phyloP scores from a whole-genome alignment of 495 filamentous ascomycete species.

The Aspergillus panamensis region DNA sequence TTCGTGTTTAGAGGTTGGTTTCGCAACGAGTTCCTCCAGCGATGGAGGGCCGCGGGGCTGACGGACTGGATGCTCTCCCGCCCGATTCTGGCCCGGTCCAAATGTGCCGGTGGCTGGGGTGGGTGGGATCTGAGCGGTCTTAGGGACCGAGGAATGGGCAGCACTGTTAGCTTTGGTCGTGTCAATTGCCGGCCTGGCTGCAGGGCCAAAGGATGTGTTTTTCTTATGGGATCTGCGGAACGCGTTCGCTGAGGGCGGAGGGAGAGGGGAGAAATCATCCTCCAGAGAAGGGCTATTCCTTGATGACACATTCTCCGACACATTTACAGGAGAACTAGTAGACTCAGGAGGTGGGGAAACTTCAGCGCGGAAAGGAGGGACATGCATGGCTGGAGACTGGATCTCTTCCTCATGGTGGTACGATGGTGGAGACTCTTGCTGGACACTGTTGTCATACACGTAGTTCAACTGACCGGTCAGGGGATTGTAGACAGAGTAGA shows the following conservation, averaged over 20 bases:
- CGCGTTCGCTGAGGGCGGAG: slow-evolving; percentile 75
- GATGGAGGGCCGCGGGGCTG: slow-evolving; percentile 92
- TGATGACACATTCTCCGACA: slow-evolving; percentile 52
- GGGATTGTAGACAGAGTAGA: slow-evolving; percentile 81
- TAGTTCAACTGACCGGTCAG: slow-evolving; percentile 76
- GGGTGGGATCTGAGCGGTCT: slow-evolving; percentile 70
- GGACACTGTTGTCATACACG: slow-evolving; percentile 54
- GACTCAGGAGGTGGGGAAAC: slow-evolving; percentile 72
- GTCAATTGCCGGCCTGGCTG: slow-evolving; percentile 54
- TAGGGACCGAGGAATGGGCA: slow-evolving; percentile 55
- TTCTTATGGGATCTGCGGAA: slow-evolving; percentile 94
- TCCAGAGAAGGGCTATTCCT: slow-evolving; percentile 63
- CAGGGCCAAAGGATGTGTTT: slow-evolving; percentile 71
- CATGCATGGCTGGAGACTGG: slow-evolving; percentile 44
- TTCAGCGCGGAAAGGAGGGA: slow-evolving; percentile 67
- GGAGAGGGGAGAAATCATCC: slow-evolving; percentile 64
- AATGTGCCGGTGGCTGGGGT: slow-evolving; percentile 86
- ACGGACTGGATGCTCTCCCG: slow-evolving; percentile 89
- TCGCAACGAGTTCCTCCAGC: slow-evolving; percentile 83
- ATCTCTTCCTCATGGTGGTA: slow-evolving; percentile 35
- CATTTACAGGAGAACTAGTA: slow-evolving; percentile 46
- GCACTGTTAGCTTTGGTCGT: slow-evolving; percentile 55
- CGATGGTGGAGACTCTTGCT: slow-evolving; percentile 32
- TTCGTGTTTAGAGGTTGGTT: slow-evolving; percentile 90
- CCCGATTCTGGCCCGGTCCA: slow-evolving; percentile 86